phyloP scores from a whole-genome alignment of 2,329 filamentous ascomycete species.

The Alternaria dauci region DNA sequence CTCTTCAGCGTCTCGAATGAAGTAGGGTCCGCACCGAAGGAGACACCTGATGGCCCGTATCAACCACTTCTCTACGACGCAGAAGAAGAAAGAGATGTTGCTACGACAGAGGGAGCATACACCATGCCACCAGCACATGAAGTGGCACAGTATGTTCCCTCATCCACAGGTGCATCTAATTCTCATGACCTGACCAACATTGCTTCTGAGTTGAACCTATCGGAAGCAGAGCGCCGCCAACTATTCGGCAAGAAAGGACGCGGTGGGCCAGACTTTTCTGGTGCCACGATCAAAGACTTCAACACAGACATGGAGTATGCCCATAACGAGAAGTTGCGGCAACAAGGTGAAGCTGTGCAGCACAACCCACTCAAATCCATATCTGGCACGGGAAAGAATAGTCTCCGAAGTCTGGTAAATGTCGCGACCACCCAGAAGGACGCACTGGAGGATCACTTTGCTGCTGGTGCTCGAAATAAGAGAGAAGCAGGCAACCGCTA shows the following conservation, averaged over 20 bases:
- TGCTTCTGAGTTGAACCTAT: slow-evolving; percentile 80
- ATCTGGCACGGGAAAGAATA: slow-evolving; percentile 84
- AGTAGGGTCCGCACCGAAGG: slow-evolving; percentile 40
- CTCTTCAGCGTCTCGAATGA: slow-evolving; percentile 70
- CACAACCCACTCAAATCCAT: slow-evolving; percentile 86
- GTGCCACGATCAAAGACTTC: slow-evolving; percentile 80
- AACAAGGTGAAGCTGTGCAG: slow-evolving; percentile 71
- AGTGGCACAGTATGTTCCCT: slow-evolving; percentile 19
- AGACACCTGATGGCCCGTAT: slow-evolving; percentile 41
- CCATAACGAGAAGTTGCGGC: slow-evolving; percentile 79
- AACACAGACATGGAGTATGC: slow-evolving; percentile 88
- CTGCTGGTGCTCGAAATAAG: slow-evolving; percentile 78
- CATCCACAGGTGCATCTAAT: slow-evolving; percentile 20
- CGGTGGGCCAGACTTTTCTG: slow-evolving; percentile 56
- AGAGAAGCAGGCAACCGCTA: slow-evolving; percentile 84
- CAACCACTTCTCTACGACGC: slow-evolving; percentile 50
- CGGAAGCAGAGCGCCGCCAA: slow-evolving; percentile 77
- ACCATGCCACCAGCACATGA: slow-evolving; percentile 7
- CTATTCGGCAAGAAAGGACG: slow-evolving; percentile 77
- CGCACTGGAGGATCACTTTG: slow-evolving; percentile 91
- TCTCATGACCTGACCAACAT: slow-evolving; percentile 72
- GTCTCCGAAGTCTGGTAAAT: slow-evolving; percentile 84
- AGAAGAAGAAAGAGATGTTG: slow-evolving; percentile 29
- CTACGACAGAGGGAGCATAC: slow-evolving; percentile 25
- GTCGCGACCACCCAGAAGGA: slow-evolving; percentile 83